These are phyloP conservation scores for Acanthochlamys bracteata DNA, from an alignment of 106 monocot genomes.

Conservation along the genomic window DNA sequence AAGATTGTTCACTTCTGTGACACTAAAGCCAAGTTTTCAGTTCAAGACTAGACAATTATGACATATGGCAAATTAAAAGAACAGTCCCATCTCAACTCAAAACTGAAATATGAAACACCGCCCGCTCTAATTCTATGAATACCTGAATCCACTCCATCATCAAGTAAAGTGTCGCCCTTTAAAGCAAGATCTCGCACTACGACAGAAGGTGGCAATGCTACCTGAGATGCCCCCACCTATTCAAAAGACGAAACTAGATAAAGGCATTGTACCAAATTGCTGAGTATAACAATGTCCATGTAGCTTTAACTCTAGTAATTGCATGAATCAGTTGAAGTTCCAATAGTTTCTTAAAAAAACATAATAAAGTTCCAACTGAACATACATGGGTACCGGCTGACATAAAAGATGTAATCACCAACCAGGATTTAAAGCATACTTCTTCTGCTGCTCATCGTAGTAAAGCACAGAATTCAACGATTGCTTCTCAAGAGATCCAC, in stretches of 20 bases:
- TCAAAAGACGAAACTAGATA: background rate
- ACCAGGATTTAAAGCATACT: constrained; percentile 47
- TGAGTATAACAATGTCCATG: background rate
- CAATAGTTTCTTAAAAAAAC: too few species aligned
- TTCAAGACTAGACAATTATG: too few species aligned
- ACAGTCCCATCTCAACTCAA: background rate
- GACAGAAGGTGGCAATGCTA: background rate
- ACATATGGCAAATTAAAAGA: too few species aligned
- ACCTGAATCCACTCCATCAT: background rate
- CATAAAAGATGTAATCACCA: constrained; percentile 74
- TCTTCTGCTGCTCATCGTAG: constrained; percentile 27
- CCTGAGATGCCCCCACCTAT: constrained; percentile 19
- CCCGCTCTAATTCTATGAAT: background rate
- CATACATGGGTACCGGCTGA: constrained; percentile 74
- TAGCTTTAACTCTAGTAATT: background rate
- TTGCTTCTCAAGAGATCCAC: background rate
- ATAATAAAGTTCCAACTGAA: background rate
- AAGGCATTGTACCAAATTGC: background rate
- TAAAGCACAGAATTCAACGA: constrained; percentile 13
- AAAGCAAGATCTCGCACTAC: background rate
- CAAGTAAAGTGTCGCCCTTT: background rate
- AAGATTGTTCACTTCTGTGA: too few species aligned
- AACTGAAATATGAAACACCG: background rate
- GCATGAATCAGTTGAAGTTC: background rate
- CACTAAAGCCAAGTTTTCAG: too few species aligned